Conservation (phyloP, 1,139 yeast genomes). For the Suhomyces yuchorum region DNA sequence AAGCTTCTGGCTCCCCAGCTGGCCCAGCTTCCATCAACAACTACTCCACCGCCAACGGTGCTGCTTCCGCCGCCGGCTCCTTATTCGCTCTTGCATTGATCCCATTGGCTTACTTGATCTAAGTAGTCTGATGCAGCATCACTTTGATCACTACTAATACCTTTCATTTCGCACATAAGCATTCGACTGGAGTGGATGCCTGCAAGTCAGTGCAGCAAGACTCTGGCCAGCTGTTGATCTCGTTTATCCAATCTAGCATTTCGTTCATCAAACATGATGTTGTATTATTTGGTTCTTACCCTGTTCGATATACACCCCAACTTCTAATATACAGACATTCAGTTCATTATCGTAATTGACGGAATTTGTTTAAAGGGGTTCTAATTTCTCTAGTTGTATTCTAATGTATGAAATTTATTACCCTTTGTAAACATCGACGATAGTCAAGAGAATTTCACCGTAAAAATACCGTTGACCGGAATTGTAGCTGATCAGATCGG, state of each 20-base stretch:
- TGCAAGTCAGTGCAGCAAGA: neutral
- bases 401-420: neutral
- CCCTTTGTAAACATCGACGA: neutral
- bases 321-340: slow-evolving; percentile 1
- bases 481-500: neutral
- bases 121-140: slow-evolving; percentile 8
- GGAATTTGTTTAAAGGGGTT: neutral
- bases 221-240: neutral
- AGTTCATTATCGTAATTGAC: neutral
- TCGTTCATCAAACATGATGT: slow-evolving; percentile 6
- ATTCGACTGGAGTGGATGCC: slow-evolving; percentile 1
- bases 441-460: neutral
- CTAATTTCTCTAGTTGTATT: neutral
- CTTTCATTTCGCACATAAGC: slow-evolving; percentile 1
- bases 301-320: neutral
- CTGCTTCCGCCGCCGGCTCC: slow-evolving; percentile 20
- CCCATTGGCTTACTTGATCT: slow-evolving; percentile 31
- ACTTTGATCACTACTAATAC: neutral
- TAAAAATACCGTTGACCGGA: neutral
- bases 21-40: slow-evolving; percentile 13
- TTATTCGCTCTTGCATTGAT: slow-evolving; percentile 23
- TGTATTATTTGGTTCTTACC: slow-evolving; percentile 6
- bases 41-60: slow-evolving; percentile 16
- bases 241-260: neutral
- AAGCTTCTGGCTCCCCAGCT: slow-evolving; percentile 13